Conservation (phyloP, 768 basidiomycete genomes). For the Suillus paluster region DNA sequence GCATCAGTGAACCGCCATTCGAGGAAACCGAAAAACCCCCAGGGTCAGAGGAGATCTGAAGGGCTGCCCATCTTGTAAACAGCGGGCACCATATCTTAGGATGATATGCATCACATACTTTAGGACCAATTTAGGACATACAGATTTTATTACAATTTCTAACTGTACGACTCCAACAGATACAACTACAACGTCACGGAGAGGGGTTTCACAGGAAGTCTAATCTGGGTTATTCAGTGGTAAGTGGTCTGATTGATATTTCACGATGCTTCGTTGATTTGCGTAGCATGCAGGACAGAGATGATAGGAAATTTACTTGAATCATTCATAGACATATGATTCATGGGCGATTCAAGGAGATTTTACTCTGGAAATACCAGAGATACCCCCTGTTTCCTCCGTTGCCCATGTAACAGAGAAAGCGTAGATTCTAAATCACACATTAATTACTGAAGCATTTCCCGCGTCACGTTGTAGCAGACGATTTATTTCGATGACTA, state of each 20-base stretch:
- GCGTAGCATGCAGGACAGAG: too few species aligned
- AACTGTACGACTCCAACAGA: too few species aligned
- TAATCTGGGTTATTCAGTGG: too few species aligned
- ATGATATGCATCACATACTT: background rate
- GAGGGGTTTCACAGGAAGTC: too few species aligned
- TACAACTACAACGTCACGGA: too few species aligned
- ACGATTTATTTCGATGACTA: background rate
- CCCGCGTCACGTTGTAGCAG: background rate
- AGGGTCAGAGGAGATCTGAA: conserved; percentile 54
- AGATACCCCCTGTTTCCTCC: too few species aligned
- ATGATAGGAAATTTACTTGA: background rate
- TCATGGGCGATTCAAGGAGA: too few species aligned
- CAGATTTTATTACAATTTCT: too few species aligned
- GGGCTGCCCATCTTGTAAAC: conserved; percentile 54
- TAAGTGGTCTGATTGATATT: too few species aligned
- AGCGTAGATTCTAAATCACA: background rate
- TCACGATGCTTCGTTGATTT: too few species aligned
- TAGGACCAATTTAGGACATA: background rate
- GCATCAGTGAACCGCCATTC: conserved; percentile 24
- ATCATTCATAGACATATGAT: too few species aligned
- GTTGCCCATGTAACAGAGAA: background rate
- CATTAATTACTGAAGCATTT: background rate
- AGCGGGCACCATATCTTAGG: background rate
- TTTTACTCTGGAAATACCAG: too few species aligned
- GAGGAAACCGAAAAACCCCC: conserved; percentile 45